Percentiles rank a stretch among this genome's conserved stretches.
Conservation (phyloP, 108 stramenopile species). For the Nitzschia sp. region DNA sequence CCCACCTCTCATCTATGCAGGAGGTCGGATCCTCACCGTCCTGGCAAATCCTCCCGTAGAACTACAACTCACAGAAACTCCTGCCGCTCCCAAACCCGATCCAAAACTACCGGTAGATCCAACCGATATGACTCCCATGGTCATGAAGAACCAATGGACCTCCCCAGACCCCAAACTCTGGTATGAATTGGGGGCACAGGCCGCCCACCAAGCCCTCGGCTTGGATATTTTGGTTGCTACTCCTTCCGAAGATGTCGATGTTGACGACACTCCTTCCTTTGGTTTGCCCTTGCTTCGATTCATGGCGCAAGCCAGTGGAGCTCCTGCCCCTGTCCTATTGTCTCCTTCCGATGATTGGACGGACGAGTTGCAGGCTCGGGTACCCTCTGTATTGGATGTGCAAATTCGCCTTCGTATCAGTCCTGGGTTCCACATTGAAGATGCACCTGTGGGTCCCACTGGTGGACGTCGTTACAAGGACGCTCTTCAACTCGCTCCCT, state of each 20-base stretch:
- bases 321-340: slow-evolving; percentile 49
- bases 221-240: slow-evolving; percentile 46
- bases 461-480: neutral
- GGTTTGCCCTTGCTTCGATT: slow-evolving; percentile 40
- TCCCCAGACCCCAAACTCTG: slow-evolving; percentile 25
- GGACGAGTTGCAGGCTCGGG: slow-evolving; percentile 15
- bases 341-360: slow-evolving; percentile 9
- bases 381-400: slow-evolving; percentile 34
- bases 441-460: slow-evolving; percentile 18
- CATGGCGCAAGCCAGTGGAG: slow-evolving; percentile 47
- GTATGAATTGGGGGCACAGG: slow-evolving; percentile 39
- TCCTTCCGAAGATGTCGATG: slow-evolving; percentile 16
- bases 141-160: slow-evolving; percentile 13
- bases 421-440: slow-evolving; percentile 46
- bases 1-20: slow-evolving; percentile 36
- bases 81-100: neutral
- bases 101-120: slow-evolving; percentile 4
- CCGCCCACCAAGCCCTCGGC: slow-evolving; percentile 44
- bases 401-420: slow-evolving; percentile 44
- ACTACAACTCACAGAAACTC: neutral
- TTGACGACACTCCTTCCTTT: slow-evolving; percentile 17
- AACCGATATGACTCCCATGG: slow-evolving; percentile 33
- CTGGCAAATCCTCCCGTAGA: slow-evolving; percentile 44
- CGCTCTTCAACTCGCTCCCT: slow-evolving; percentile 28
- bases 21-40: slow-evolving; percentile 49